phyloP scores from a whole-genome alignment of 2,329 filamentous ascomycete genomes.

The Claviceps humidiphila region DNA sequence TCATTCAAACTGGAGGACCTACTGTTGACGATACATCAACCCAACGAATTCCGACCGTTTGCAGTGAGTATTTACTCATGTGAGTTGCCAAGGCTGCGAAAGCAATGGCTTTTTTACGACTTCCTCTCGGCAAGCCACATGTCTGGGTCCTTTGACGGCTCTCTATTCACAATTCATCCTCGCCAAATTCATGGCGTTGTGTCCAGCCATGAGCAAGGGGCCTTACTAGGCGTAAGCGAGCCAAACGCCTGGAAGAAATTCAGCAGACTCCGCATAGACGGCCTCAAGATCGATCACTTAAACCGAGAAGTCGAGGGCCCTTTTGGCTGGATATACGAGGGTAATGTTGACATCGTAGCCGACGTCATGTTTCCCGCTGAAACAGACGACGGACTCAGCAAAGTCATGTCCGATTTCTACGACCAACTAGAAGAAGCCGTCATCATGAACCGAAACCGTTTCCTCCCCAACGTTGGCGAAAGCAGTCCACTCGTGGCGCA shows the following conservation, averaged over 20 bases:
- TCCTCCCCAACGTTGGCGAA: constrained; percentile 37
- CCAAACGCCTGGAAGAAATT: constrained; percentile 86
- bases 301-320: constrained; percentile 87
- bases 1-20: constrained; percentile 94
- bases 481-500: constrained; percentile 15
- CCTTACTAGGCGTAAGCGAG: constrained; percentile 45
- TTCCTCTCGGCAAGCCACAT: constrained; percentile 92
- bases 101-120: constrained; percentile 97
- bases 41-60: constrained; percentile 82
- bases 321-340: constrained; percentile 96
- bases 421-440: constrained; percentile 91
- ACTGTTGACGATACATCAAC: constrained; percentile 82
- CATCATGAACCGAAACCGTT: constrained; percentile 56
- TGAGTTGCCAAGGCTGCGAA: constrained; percentile 80
- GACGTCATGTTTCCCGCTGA: constrained; percentile 92
- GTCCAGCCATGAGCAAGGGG: constrained; percentile 41
- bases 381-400: constrained; percentile 74
- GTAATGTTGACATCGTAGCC: constrained; percentile 90
- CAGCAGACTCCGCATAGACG: constrained; percentile 82
- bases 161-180: constrained; percentile 92
- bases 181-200: constrained; percentile 75
- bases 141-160: constrained; percentile 90
- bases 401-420: constrained; percentile 95
- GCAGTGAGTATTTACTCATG: constrained; percentile 92
- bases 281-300: constrained; percentile 86